phyloP scores from a whole-genome alignment of 2,329 filamentous ascomycete genomes.

The Epichloe sp. region DNA sequence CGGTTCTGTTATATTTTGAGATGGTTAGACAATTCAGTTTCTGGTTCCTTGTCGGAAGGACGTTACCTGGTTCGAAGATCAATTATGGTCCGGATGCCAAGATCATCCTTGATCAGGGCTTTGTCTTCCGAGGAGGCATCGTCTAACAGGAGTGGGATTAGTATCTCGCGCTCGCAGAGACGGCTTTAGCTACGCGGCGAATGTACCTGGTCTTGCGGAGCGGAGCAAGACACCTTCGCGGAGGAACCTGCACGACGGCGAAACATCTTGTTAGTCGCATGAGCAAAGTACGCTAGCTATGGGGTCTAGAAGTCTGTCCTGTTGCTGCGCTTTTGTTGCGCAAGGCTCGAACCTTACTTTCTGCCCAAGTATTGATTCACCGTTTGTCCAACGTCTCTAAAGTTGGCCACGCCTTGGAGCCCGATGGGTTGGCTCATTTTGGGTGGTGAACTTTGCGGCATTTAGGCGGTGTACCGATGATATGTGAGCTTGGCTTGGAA shows the following conservation, averaged over 20 bases:
- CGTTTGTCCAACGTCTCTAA: constrained; percentile 60
- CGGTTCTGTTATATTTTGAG: constrained; percentile 38
- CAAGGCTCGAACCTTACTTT: constrained; percentile 26
- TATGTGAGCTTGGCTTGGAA: too few relatives aligned
- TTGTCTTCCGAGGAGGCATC: constrained; percentile 57
- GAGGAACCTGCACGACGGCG: constrained; percentile 17
- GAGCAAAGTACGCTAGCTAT: too few relatives aligned
- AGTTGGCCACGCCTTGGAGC: constrained; percentile 45
- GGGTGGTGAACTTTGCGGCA: not conserved
- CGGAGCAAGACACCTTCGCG: constrained; percentile 54
- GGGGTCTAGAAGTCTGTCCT: not conserved
- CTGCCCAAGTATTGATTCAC: constrained; percentile 46
- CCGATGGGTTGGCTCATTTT: constrained; percentile 5
- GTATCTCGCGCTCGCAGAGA: too few relatives aligned
- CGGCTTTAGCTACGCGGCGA: too few relatives aligned
- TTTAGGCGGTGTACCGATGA: too few relatives aligned
- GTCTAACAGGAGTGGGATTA: constrained; percentile 31
- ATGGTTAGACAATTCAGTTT: not conserved
- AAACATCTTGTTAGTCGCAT: too few relatives aligned
- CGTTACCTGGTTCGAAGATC: constrained; percentile 63
- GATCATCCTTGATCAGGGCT: constrained; percentile 40
- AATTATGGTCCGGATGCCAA: constrained; percentile 58
- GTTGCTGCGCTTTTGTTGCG: not conserved
- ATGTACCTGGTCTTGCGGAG: constrained; percentile 47
- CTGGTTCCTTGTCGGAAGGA: not conserved